Percentiles rank a stretch among this genome's conserved stretches.
These are phyloP conservation scores for Nakazawaea holstii DNA, from an alignment of 805 yeast species.

Conservation along the genomic window DNA sequence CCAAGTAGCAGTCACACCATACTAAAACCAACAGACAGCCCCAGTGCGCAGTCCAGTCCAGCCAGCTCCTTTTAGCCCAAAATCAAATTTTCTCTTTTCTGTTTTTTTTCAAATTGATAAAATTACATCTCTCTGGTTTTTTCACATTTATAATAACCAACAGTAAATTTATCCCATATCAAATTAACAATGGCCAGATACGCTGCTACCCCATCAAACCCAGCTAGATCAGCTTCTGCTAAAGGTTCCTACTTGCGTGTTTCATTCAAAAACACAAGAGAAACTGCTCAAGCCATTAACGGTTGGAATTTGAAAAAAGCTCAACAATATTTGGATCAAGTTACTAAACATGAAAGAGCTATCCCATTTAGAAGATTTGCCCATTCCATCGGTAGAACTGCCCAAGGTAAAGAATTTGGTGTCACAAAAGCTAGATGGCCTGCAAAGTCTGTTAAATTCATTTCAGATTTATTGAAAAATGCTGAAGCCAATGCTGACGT, in stretches of 20 bases:
- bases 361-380: constrained; percentile 98
- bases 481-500: constrained; percentile 98
- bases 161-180: neutral
- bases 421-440: constrained; percentile 99
- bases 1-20: no score
- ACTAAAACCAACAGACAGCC: no score
- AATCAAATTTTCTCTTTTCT: no score
- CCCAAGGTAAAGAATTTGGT: constrained; percentile 99
- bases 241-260: constrained; percentile 99
- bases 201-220: constrained; percentile 99
- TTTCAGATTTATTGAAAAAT: constrained; percentile 91
- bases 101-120: no score
- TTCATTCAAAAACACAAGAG: constrained; percentile 99
- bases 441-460: constrained; percentile 93
- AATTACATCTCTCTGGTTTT: no score
- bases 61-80: no score
- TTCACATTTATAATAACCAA: no score
- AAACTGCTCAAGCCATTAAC: constrained; percentile 95
- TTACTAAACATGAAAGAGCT: constrained; percentile 97
- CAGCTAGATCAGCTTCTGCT: constrained; percentile 98
- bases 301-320: constrained; percentile 98
- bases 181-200: constrained; percentile 84
- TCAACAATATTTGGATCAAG: constrained; percentile 92
- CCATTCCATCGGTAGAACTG: constrained; percentile 97
- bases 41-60: no score